These are phyloP conservation scores for Yarrowia sp. DNA, from an alignment of 805 yeast genomes.

Conservation along the genomic window DNA sequence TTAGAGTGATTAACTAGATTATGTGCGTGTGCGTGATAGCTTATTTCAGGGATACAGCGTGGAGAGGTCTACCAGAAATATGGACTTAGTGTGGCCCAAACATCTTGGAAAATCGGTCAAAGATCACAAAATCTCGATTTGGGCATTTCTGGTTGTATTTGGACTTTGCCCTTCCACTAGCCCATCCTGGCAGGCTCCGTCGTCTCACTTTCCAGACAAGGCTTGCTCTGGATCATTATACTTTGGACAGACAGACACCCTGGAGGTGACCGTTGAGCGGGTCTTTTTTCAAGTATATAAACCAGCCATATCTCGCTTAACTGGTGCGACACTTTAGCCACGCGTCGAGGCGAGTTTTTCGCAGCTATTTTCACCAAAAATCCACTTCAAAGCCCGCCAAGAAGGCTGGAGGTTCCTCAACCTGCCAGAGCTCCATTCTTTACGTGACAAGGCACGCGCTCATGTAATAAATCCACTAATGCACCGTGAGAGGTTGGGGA, in stretches of 20 bases:
- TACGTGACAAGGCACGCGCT: neutral
- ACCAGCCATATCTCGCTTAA: too few relatives aligned
- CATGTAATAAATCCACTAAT: neutral
- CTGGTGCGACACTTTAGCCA: too few relatives aligned
- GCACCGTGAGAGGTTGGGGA: neutral
- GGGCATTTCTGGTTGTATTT: too few relatives aligned
- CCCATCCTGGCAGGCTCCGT: neutral
- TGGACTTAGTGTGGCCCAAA: neutral
- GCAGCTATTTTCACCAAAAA: too few relatives aligned
- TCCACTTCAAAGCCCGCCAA: too few relatives aligned
- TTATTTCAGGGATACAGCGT: too few relatives aligned
- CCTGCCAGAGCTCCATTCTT: neutral
- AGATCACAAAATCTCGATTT: neutral
- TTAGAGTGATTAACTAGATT: slow-evolving; percentile 16
- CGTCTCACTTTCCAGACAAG: slow-evolving; percentile 1
- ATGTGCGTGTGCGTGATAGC: slow-evolving; percentile 10
- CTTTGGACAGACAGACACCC: neutral
- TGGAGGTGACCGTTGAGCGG: neutral
- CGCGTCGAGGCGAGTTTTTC: too few relatives aligned
- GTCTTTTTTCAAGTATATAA: neutral
- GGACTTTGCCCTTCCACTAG: neutral
- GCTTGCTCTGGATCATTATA: neutral
- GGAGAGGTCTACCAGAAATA: too few relatives aligned
- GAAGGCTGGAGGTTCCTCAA: too few relatives aligned
- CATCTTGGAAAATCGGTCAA: neutral